These are phyloP conservation scores for Lasiosphaeria ovina DNA, from an alignment of 495 filamentous ascomycete genomes.

Conservation along the genomic window DNA sequence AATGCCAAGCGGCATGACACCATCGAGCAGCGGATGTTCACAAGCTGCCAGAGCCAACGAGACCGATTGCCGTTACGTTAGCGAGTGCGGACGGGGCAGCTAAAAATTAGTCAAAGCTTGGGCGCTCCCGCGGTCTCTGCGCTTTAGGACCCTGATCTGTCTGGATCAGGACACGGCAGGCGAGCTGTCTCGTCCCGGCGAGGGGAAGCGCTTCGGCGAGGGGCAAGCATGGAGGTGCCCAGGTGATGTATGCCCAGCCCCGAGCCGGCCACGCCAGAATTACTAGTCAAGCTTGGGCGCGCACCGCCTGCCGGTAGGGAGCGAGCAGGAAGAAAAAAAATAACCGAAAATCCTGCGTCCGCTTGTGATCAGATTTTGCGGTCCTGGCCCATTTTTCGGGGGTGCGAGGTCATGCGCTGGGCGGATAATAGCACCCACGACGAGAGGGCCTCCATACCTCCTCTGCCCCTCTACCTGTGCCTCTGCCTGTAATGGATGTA, in stretches of 20 bases:
- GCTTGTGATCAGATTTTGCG: constrained; percentile 24
- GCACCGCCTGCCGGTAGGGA: too few species aligned
- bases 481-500: too few species aligned
- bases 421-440: neutral
- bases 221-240: constrained; percentile 19
- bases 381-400: constrained; percentile 1
- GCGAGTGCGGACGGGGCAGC: constrained; percentile 3
- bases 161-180: too few species aligned
- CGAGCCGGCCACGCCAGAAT: constrained; percentile 5
- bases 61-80: constrained; percentile 20
- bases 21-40: constrained; percentile 18
- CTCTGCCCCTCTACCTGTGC: too few species aligned
- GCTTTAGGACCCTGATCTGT: too few species aligned
- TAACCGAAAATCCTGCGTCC: constrained; percentile 9
- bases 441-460: too few species aligned
- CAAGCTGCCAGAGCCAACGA: constrained; percentile 17
- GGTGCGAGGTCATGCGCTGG: constrained; percentile 6
- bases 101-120: constrained; percentile 4
- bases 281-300: constrained; percentile 6
- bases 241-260: constrained; percentile 23
- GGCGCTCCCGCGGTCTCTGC: constrained; percentile 6
- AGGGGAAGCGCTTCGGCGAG: constrained; percentile 21
- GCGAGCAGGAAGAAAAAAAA: constrained; percentile 12
- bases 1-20: constrained; percentile 23
- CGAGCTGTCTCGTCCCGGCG: neutral